phyloP scores from a whole-genome alignment of 768 basidiomycete species.

The Auricularia cornea region DNA sequence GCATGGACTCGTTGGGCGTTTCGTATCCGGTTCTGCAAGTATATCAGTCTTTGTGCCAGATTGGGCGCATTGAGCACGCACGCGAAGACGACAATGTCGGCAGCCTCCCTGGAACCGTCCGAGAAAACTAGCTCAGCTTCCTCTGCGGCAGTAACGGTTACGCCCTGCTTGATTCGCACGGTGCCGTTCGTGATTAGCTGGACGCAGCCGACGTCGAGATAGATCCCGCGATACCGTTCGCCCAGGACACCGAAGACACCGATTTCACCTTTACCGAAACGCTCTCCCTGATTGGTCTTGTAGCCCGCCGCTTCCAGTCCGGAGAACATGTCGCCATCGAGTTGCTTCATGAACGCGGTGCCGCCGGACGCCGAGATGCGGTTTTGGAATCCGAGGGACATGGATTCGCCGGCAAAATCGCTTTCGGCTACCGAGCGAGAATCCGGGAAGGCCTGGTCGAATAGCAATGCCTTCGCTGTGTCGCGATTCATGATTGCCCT shows the following conservation, averaged over 20 bases:
- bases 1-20: not conserved
- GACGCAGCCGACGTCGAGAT: slow-evolving; percentile 14
- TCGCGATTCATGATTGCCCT: not conserved
- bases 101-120: slow-evolving; percentile 8
- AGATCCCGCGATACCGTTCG: not conserved
- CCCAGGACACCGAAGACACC: not conserved
- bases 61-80: not conserved
- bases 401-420: not conserved
- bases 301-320: not conserved
- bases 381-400: not conserved
- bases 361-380: not conserved
- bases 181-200: slow-evolving; percentile 14
- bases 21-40: not conserved
- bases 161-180: slow-evolving; percentile 15
- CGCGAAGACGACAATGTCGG: slow-evolving; percentile 10
- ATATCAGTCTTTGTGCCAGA: not conserved
- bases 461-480: not conserved
- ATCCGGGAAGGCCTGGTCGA: not conserved
- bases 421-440: not conserved
- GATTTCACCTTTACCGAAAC: not conserved
- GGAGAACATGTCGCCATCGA: not conserved
- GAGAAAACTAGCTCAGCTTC: slow-evolving; percentile 4
- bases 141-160: slow-evolving; percentile 3
- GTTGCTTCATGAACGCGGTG: not conserved
- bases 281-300: not conserved